These are phyloP conservation scores for Funneliformis mosseae DNA, from an alignment of 192 early-diverging fungal species.

Conservation along the genomic window DNA sequence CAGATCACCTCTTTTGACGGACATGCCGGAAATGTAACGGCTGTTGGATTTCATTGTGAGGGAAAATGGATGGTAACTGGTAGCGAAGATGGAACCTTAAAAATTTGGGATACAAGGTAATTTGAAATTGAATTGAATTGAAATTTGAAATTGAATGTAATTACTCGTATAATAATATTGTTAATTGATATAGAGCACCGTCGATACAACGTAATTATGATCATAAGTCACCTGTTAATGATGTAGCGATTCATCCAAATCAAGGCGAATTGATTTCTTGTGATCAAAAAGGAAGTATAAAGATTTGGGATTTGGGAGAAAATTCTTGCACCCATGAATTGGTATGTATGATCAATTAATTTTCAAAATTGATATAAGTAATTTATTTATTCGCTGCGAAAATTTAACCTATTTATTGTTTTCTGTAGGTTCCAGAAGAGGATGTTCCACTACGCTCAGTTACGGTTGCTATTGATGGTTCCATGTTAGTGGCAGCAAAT, in stretches of 20 bases:
- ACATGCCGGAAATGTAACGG: constrained; percentile 63
- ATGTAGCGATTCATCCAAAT: constrained; percentile 71
- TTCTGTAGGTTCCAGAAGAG: constrained; percentile 63
- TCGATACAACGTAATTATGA: constrained; percentile 59
- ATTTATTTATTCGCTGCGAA: background rate
- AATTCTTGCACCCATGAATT: constrained; percentile 66
- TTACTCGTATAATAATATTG: constrained; percentile 13
- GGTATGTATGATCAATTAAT: constrained; percentile 33
- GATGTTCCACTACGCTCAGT: constrained; percentile 81
- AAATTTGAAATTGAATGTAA: constrained; percentile 37
- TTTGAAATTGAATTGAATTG: constrained; percentile 13
- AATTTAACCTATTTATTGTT: constrained; percentile 1
- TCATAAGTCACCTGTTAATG: constrained; percentile 61
- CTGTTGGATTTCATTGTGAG: constrained; percentile 67
- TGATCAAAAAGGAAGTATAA: constrained; percentile 75
- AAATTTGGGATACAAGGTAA: constrained; percentile 78
- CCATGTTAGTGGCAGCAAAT: constrained; percentile 80
- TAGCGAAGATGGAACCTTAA: constrained; percentile 72
- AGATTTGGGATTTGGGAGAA: constrained; percentile 70
- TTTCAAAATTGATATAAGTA: background rate
- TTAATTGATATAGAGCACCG: constrained; percentile 42
- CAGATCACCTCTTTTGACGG: constrained; percentile 62
- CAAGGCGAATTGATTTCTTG: constrained; percentile 85
- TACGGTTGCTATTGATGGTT: constrained; percentile 80
- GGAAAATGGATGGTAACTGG: constrained; percentile 80